A percentile compares a stretch with the other conserved stretches of the same genome.
Evolutionary conservation across 2,329 filamentous ascomycete species (phyloP).

Genomic region (Exophiala aquamarina): DNA sequence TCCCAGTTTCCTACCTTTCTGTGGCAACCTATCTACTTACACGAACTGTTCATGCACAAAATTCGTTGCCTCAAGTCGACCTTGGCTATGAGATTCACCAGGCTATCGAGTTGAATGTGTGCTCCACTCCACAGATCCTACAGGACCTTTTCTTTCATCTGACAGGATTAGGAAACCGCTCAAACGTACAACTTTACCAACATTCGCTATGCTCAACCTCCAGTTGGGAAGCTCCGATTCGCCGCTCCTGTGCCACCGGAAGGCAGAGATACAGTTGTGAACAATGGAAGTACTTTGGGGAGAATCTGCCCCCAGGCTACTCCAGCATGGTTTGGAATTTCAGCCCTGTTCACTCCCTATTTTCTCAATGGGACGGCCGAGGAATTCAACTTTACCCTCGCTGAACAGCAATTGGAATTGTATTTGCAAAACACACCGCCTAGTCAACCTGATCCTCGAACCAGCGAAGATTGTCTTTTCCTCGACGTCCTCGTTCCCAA

Average conservation of each 20-base stretch:
- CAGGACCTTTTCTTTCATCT: slow-evolving; percentile 11
- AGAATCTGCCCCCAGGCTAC: slow-evolving; percentile 47
- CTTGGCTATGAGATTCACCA: slow-evolving; percentile 55
- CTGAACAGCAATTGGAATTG: slow-evolving; percentile 24
- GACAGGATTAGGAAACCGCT: slow-evolving; percentile 32
- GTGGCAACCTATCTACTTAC: neutral
- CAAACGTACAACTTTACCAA: slow-evolving; percentile 56
- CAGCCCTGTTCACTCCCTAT: slow-evolving; percentile 34
- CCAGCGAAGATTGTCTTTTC: slow-evolving; percentile 40
- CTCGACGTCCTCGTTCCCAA: slow-evolving; percentile 38
- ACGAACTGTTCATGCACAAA: slow-evolving; percentile 6
- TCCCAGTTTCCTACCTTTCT: too few species aligned
- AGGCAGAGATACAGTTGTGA: slow-evolving; percentile 45
- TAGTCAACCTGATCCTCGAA: slow-evolving; percentile 36
- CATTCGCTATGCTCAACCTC: slow-evolving; percentile 57
- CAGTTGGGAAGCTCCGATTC: slow-evolving; percentile 52
- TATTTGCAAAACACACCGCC: slow-evolving; percentile 24
- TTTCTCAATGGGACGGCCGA: slow-evolving; percentile 29
- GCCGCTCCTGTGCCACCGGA: slow-evolving; percentile 46
- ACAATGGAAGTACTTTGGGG: slow-evolving; percentile 42
- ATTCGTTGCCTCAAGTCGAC: slow-evolving; percentile 45
- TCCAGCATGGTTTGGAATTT: slow-evolving; percentile 45
- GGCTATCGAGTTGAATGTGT: slow-evolving; percentile 34
- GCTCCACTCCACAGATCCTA: neutral
- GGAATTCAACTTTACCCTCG: slow-evolving; percentile 32